These are phyloP conservation scores for Pichia sporocuriosa DNA, from an alignment of 805 yeast genomes.

Conservation along the genomic window DNA sequence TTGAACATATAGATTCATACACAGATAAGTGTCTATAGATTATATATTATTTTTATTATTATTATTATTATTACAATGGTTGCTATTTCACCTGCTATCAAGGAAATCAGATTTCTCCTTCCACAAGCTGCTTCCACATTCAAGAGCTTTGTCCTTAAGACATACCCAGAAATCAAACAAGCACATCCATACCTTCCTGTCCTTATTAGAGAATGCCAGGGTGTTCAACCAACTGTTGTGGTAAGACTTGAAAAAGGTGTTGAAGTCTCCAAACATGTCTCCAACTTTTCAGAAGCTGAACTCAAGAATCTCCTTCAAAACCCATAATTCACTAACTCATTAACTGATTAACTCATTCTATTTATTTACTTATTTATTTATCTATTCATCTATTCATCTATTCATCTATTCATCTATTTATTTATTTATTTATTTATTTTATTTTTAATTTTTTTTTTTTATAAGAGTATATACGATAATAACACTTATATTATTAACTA, in stretches of 20 bases:
- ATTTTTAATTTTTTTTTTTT: neutral
- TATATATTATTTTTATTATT: no score
- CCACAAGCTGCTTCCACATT: constrained; percentile 71
- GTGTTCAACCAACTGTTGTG: constrained; percentile 65
- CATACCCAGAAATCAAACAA: constrained; percentile 61
- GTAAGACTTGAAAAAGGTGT: constrained; percentile 61
- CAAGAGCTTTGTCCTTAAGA: constrained; percentile 50
- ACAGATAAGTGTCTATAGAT: no score
- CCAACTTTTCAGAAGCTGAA: constrained; percentile 41
- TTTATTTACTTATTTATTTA: neutral
- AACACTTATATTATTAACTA: no score
- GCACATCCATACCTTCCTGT: constrained; percentile 64
- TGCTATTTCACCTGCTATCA: constrained; percentile 45
- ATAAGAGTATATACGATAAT: no score
- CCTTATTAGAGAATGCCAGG: constrained; percentile 69
- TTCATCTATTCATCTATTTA: no score
- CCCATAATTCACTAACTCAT: constrained; percentile 7
- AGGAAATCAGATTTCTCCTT: constrained; percentile 75
- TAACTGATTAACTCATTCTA: neutral
- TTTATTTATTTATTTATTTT: no score
- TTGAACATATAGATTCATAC: no score
- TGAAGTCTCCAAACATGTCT: constrained; percentile 43
- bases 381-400: no score
- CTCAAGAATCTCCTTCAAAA: constrained; percentile 32
- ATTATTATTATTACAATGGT: constrained; percentile 5